Evolutionary conservation across 768 basidiomycete species (phyloP).

Genomic region (Baorangia bicolor): DNA sequence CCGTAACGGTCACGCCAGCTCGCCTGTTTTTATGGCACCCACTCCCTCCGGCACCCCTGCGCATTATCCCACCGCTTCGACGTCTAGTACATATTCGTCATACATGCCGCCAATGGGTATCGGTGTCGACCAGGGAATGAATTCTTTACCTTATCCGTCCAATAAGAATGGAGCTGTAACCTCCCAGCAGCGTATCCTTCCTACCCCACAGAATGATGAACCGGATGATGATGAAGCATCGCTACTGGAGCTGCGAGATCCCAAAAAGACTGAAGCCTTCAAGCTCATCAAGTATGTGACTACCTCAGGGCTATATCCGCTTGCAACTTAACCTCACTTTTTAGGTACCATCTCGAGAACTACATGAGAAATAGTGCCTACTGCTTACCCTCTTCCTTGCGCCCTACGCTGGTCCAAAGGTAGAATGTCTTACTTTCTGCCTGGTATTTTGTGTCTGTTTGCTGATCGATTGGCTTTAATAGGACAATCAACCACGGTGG

Average conservation of each 20-base stretch:
- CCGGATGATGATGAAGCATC: constrained; percentile 55
- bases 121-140: constrained; percentile 52
- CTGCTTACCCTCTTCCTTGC: constrained; percentile 82
- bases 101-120: constrained; percentile 62
- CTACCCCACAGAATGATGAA: constrained; percentile 37
- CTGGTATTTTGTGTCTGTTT: background rate
- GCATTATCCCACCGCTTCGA: constrained; percentile 44
- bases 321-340: background rate
- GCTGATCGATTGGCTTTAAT: constrained; percentile 6
- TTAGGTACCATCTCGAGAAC: constrained; percentile 89
- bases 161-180: constrained; percentile 27
- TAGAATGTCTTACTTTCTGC: constrained; percentile 28
- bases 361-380: constrained; percentile 84
- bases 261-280: constrained; percentile 74
- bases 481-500: constrained; percentile 84
- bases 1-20: constrained; percentile 46
- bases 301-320: background rate
- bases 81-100: constrained; percentile 33
- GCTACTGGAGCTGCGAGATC: constrained; percentile 42
- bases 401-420: constrained; percentile 88
- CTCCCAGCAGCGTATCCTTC: constrained; percentile 26
- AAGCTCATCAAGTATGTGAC: constrained; percentile 72
- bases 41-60: constrained; percentile 40
- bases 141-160: constrained; percentile 49
- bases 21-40: constrained; percentile 62